Conservation (phyloP, 1,139 yeast species). For the Lodderomyces jiufengensis region DNA sequence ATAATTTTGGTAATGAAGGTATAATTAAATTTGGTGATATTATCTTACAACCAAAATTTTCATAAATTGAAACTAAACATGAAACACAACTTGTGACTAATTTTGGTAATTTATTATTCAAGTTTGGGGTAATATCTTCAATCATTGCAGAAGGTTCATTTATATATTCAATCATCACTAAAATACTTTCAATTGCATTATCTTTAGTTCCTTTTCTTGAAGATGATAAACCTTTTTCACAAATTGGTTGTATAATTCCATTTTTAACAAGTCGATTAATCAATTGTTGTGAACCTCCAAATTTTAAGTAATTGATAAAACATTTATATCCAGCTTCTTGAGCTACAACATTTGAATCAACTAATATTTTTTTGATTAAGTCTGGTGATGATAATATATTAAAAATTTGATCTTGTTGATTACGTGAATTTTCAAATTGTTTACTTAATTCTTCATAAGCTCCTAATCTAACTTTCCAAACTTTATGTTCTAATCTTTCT, state of each 20-base stretch:
- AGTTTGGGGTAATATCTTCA: constrained; percentile 62
- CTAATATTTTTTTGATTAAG: constrained; percentile 52
- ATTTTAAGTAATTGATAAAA: constrained; percentile 53
- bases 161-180: constrained; percentile 57
- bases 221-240: constrained; percentile 80
- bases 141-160: constrained; percentile 64
- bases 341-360: constrained; percentile 87
- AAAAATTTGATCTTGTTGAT: constrained; percentile 54
- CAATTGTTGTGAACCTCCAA: constrained; percentile 47
- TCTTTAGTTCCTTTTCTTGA: constrained; percentile 73
- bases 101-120: constrained; percentile 70
- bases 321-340: constrained; percentile 76
- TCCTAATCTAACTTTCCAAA: constrained; percentile 86
- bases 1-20: constrained; percentile 61
- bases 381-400: constrained; percentile 37
- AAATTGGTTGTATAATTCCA: constrained; percentile 53
- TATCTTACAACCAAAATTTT: constrained; percentile 67
- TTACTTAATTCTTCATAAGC: constrained; percentile 71
- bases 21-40: constrained; percentile 60
- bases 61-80: constrained; percentile 55
- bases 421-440: constrained; percentile 51
- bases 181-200: constrained; percentile 58
- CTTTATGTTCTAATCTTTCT: constrained; percentile 65
- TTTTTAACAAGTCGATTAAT: constrained; percentile 26
- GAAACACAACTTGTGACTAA: constrained; percentile 65